A percentile compares a stretch with the other conserved stretches of the same genome.
Conservation (phyloP, 2,329 filamentous ascomycete species). For the Canariomyces notabilis region DNA sequence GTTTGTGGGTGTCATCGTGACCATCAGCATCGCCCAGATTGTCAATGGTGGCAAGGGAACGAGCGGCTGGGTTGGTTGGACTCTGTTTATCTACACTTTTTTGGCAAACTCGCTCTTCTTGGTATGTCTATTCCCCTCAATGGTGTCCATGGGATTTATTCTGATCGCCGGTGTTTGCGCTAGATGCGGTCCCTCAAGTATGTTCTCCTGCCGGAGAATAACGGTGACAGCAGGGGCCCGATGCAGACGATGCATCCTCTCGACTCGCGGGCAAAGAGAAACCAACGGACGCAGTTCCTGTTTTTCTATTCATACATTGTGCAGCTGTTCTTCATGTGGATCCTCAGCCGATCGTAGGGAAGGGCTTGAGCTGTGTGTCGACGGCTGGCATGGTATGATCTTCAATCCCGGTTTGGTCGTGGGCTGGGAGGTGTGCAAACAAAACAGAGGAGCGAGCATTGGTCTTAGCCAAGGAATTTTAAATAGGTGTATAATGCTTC, state of each 20-base stretch:
- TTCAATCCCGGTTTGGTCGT: background rate
- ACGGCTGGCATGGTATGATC: background rate
- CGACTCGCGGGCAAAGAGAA: constrained; percentile 79
- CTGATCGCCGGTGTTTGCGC: constrained; percentile 18
- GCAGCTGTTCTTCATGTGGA: constrained; percentile 93
- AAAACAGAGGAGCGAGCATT: background rate
- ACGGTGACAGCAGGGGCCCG: constrained; percentile 58
- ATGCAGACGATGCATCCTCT: constrained; percentile 46
- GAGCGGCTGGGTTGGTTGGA: constrained; percentile 83
- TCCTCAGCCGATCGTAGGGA: constrained; percentile 44
- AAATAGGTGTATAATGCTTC: no score
- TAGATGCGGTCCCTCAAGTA: constrained; percentile 94
- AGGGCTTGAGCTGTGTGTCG: background rate
- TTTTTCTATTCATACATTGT: constrained; percentile 93
- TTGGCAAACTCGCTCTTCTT: constrained; percentile 92
- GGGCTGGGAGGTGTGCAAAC: background rate
- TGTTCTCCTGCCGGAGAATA: constrained; percentile 82
- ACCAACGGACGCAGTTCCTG: constrained; percentile 83
- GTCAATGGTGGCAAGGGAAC: constrained; percentile 75
- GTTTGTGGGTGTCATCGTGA: constrained; percentile 93
- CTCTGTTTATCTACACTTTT: constrained; percentile 86
- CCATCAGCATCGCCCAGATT: constrained; percentile 72
- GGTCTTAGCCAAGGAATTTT: background rate
- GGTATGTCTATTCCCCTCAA: constrained; percentile 47
- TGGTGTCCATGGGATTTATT: background rate